Base-by-base conservation (phyloP, 192 early-diverging fungal genomes). In the Dispira simplex region DNA sequence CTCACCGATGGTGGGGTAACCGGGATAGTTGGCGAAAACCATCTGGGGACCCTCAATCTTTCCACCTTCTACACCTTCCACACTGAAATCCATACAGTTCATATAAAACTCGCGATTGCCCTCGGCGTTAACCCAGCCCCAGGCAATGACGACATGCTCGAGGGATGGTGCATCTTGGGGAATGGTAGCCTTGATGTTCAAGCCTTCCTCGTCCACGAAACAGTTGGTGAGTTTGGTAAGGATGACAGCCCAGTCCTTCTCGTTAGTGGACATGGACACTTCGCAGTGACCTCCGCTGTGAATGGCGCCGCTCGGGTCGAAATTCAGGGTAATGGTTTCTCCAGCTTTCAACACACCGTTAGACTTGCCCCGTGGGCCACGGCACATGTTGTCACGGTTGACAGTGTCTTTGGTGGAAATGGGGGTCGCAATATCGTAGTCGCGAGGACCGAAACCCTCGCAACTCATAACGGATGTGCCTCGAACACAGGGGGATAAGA, bases 101-200 rank as follows among this genome's bases (percentile, higher is more conserved):
- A 79, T 80, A 70, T 86, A 86, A 44, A 79, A 75, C 65, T 84
- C 85, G 54, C 85, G 81, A 68, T 86, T 84, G 14, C 85, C 85
- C 62, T 73, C 69, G 39, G 79, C 78, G 71, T 86, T 86, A 49
- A 77, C 77, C 79, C 80, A 87, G 13, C 80, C 64, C 85, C 85
- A 87, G 21, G 80, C 77, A 63, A 87, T 77, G 44, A 82, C 65
- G 0, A 71, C 81, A 3, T 64, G 55, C 23, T 78, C 73, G 18
- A 74, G 64, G 0, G 73, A 62, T 6, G 85, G 85, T 46, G 81
- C 66, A 26, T 67, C 63, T 26, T 56, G 64, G 5, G 85, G 85
- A 58, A 87, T 70, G n/a, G 45, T 66, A 32, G 85, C 70, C 18
- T 66, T n/a, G 54, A 77, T 72, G 1, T 68, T 43, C 11, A 66